Evolutionary conservation across 345 rosid species (phyloP), one percentile per base, ranked within the genome.

Genomic region (Lepidium sativum): DNA sequence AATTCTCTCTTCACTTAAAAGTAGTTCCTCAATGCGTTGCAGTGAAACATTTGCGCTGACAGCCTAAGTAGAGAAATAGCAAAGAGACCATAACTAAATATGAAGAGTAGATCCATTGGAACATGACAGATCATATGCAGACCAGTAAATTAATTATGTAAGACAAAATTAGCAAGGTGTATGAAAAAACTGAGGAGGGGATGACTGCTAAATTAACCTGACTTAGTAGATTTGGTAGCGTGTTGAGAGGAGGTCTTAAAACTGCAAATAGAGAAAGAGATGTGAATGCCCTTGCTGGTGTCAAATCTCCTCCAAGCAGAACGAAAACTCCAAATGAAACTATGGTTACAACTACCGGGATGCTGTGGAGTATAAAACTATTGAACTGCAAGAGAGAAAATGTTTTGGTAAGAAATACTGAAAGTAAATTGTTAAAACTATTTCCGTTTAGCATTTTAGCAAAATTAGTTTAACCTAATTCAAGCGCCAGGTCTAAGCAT

Each of bases 231-330:
- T 88, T 94, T 37, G 97, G 97, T 68, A 94, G 89, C 85, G 79
- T 78, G 68, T 86, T 84, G 64, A 94, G 77, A 72, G 97, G 97
- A 67, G 73, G 70, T 53, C 92, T 84, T 32, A 94, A 79, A 65
- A 94, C 77, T 42, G 96, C 80, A 45, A 94, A 94, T 27, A 94
- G 79, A 63, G 99, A 94, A 37, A 94, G 95, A 20, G 99, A 94
- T 59, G 99, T 90, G 78, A 94, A 94, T 63, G 99, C 97, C 67
- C 87, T 86, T 11, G 96, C 90, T 41, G 97, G 97, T 49, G 99
- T 94, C 71, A 94, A 73, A 70, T 84, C 88, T 65, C 99, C 99
- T 48, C 99, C 99, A 66, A 90, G 88, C 78, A 87, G 60, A 75
- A 96, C 89, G 71, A 86, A 90, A 66, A 80, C 70, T 65, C 97